Evolutionary conservation across 1,139 yeast species (phyloP).

Genomic region (Debaryomycetaceae sp.): DNA sequence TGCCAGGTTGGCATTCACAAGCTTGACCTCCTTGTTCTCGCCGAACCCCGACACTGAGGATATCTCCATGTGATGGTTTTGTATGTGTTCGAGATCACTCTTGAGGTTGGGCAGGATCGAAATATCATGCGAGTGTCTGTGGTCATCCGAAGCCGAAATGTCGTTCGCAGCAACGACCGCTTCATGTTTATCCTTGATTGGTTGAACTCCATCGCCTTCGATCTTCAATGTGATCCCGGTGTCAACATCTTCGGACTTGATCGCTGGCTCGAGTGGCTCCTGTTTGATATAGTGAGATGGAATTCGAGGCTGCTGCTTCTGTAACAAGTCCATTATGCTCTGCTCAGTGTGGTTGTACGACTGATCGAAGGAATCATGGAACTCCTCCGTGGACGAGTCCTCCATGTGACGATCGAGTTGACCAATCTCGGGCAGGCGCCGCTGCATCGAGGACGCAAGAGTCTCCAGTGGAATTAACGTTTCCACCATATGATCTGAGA

Average conservation of each 20-base stretch:
- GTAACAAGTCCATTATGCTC: constrained; percentile 38
- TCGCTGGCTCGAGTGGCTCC: constrained; percentile 6
- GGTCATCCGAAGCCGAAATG: too few species aligned
- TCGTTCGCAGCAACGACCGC: constrained; percentile 5
- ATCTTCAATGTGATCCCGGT: constrained; percentile 2
- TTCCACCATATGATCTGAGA: constrained; percentile 36
- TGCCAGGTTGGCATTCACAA: background rate
- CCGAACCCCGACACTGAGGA: constrained; percentile 4
- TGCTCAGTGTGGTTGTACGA: constrained; percentile 39
- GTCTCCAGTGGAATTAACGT: constrained; percentile 23
- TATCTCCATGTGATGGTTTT: constrained; percentile 3
- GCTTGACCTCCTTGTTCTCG: background rate
- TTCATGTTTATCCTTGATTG: constrained; percentile 9
- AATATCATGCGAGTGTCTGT: too few species aligned
- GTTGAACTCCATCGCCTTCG: background rate
- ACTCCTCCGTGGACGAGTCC: constrained; percentile 17
- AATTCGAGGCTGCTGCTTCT: constrained; percentile 12
- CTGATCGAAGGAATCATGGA: constrained; percentile 35
- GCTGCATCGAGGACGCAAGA: background rate
- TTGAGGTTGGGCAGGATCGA: constrained; percentile 4
- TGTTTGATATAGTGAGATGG: constrained; percentile 8
- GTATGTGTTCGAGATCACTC: constrained; percentile 4
- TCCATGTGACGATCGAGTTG: constrained; percentile 3
- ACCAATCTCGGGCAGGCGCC: constrained; percentile 2
- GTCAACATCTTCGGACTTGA: constrained; percentile 1